Conservation (phyloP, 2,329 filamentous ascomycete genomes). For the Aspergillus eucalypticola region DNA sequence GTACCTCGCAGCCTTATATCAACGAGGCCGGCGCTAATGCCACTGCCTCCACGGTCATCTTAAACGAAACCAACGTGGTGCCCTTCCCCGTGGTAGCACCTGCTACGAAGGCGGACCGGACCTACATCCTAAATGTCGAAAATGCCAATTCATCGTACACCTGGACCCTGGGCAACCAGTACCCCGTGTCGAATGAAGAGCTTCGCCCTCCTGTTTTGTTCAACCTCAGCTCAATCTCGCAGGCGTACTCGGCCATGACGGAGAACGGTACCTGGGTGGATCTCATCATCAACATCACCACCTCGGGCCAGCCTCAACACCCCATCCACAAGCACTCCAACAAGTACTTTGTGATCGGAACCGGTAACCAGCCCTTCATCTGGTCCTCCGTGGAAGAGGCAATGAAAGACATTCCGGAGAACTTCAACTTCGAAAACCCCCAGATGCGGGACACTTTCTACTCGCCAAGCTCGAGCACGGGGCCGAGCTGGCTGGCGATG, state of each 20-base stretch:
- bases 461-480: slow-evolving; percentile 36
- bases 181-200: slow-evolving; percentile 25
- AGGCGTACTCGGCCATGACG: slow-evolving; percentile 33
- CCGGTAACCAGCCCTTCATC: slow-evolving; percentile 53
- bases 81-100: slow-evolving; percentile 53
- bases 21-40: slow-evolving; percentile 51
- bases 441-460: slow-evolving; percentile 55
- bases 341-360: slow-evolving; percentile 61
- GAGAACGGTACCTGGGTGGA: slow-evolving; percentile 57
- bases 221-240: slow-evolving; percentile 30
- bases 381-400: slow-evolving; percentile 59
- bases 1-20: slow-evolving; percentile 48
- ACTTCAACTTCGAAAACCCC: slow-evolving; percentile 61
- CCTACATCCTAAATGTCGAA: slow-evolving; percentile 26
- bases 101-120: slow-evolving; percentile 47
- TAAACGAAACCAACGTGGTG: slow-evolving; percentile 46
- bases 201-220: slow-evolving; percentile 28
- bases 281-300: slow-evolving; percentile 37
- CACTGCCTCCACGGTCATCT: slow-evolving; percentile 45
- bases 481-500: slow-evolving; percentile 45
- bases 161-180: slow-evolving; percentile 32
- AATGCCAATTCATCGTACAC: slow-evolving; percentile 25
- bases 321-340: slow-evolving; percentile 67
- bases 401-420: slow-evolving; percentile 46
- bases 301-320: slow-evolving; percentile 55